These are phyloP conservation scores for Leonotis leonurus DNA, from an alignment of 257 asterid genomes.

Conservation along the genomic window DNA sequence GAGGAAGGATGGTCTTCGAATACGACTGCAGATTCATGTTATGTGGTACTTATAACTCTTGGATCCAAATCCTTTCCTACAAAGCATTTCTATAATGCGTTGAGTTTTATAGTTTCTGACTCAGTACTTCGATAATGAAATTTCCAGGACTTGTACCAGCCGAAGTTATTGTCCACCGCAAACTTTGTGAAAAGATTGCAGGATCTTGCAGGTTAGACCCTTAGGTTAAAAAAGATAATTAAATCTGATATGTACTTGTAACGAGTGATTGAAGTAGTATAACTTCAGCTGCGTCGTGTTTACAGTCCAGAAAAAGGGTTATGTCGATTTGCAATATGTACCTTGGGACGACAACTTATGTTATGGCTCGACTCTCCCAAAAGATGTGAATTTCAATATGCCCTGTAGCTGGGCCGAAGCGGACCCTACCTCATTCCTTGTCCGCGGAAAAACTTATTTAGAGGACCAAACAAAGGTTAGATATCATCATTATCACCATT, in stretches of 20 bases:
- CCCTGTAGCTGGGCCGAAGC: conserved; percentile 65
- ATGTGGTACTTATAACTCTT: conserved; percentile 32
- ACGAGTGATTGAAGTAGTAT: conserved; percentile 1
- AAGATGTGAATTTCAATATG: conserved; percentile 44
- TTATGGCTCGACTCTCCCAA: conserved; percentile 61
- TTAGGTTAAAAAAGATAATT: neutral
- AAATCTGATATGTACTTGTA: neutral
- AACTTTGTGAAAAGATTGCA: conserved; percentile 66
- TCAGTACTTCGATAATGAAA: neutral
- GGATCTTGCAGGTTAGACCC: conserved; percentile 55
- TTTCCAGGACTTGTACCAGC: conserved; percentile 48
- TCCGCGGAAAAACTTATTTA: conserved; percentile 71
- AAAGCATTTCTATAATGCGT: no score
- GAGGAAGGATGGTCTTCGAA: conserved; percentile 39
- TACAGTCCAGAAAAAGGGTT: conserved; percentile 72
- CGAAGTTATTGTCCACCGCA: conserved; percentile 48
- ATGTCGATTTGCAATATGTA: conserved; percentile 53
- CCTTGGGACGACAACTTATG: conserved; percentile 42
- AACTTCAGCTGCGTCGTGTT: neutral
- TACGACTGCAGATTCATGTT: conserved; percentile 31
- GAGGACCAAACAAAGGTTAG: conserved; percentile 61
- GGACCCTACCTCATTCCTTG: conserved; percentile 65
- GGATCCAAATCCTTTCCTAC: neutral
- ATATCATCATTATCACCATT: neutral
- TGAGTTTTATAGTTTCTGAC: neutral